phyloP scores from a whole-genome alignment of 768 basidiomycete genomes.

The Tephrocybe sp. region DNA sequence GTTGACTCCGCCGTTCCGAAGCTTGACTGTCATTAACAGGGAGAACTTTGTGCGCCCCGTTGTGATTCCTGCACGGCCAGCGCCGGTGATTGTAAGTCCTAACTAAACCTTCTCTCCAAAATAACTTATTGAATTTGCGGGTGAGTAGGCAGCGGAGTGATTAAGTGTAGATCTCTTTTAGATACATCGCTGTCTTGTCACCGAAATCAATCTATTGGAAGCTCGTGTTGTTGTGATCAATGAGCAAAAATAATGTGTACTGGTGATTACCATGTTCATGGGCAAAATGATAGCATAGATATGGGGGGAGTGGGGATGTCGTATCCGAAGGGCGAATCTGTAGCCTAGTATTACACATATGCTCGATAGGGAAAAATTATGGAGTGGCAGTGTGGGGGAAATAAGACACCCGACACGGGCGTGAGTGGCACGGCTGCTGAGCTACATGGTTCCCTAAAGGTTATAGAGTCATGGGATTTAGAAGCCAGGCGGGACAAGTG shows the following conservation, averaged over 20 bases:
- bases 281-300: slow-evolving; percentile 11
- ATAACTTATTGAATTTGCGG: slow-evolving; percentile 10
- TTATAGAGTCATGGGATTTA: slow-evolving; percentile 31
- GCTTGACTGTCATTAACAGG: slow-evolving; percentile 25
- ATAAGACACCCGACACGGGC: slow-evolving; percentile 20
- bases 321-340: slow-evolving; percentile 12
- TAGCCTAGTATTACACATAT: slow-evolving; percentile 16
- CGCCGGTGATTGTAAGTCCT: slow-evolving; percentile 27
- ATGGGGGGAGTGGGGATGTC: slow-evolving; percentile 10
- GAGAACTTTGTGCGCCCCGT: slow-evolving; percentile 70
- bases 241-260: background rate
- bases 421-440: slow-evolving; percentile 13
- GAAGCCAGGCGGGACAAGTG: slow-evolving; percentile 84
- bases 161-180: slow-evolving; percentile 11
- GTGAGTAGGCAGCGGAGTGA: slow-evolving; percentile 21
- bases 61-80: slow-evolving; percentile 54
- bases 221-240: slow-evolving; percentile 3
- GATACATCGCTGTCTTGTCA: slow-evolving; percentile 16
- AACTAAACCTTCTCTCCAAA: slow-evolving; percentile 9
- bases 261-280: slow-evolving; percentile 1
- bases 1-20: slow-evolving; percentile 4
- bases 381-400: slow-evolving; percentile 7
- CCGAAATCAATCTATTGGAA: background rate
- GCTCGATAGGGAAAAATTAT: slow-evolving; percentile 4
- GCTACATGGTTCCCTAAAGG: slow-evolving; percentile 16